Evolutionary conservation across 2,329 filamentous ascomycete genomes (phyloP), one percentile per base, ranked within the genome.

Genomic region (Macrophomina tecta): DNA sequence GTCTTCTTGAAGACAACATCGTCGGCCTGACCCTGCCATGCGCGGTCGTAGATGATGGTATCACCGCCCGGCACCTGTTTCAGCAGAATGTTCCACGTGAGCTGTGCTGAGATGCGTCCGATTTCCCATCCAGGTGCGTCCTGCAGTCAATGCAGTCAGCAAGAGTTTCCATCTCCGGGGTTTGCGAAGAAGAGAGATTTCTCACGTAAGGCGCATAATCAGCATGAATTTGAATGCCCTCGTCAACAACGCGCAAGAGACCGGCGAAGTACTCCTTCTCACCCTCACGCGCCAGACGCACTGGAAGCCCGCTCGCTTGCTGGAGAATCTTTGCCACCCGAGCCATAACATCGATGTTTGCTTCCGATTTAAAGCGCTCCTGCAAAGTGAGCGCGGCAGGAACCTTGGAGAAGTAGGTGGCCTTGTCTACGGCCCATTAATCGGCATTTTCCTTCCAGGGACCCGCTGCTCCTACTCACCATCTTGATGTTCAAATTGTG

Each of bases 11-110:
- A 46, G 11, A 46, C 45, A 18, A 46, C 45, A 18, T 46, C 45
- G n/a, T 46, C 45, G 45, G 45, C 45, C 12, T 9, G 45, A 18
- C 45, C 45, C 6, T 46, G 45, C 45, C 45, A 46, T 16, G 6
- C n/a, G 45, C 45, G 45, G 45, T 46, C 45, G 45, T 46, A 46
- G 45, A 46, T 46, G 45, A 46, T 46, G 45, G 45, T 46, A 16
- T 46, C 45, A 16, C 45, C 45, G 45, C 45, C 45, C 9, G n/a
- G 45, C 11, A 46, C n/a, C 12, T 14, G 45, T 16, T 46, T 9
- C 45, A 46, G 45, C 45, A 46, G 45, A 6, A 46, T 16, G 45
- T 46, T 46, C 45, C 45, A 46, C 45, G 45, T 46, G 11, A 46
- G 6, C 45, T 46, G 45, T 5, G 45, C 11, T 6, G n/a, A 9